A percentile compares a stretch with the other conserved stretches of the same genome.
phyloP scores from a whole-genome alignment of 2,329 filamentous ascomycete genomes.

The Orbilia quercus region DNA sequence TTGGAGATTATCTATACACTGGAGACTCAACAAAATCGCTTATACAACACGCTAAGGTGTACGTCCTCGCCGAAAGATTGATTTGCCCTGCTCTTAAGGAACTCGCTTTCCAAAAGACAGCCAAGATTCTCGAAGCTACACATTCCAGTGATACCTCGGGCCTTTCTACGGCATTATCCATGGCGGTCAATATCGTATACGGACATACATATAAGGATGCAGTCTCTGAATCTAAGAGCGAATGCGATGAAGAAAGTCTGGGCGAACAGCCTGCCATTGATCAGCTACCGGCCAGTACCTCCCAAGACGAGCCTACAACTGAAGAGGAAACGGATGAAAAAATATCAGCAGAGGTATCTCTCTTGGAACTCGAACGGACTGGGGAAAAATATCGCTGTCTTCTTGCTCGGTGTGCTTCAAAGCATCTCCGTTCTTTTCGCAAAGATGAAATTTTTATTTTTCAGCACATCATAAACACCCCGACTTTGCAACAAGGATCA shows the following conservation, averaged over 20 bases:
- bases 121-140: background rate
- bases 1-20: conserved; percentile 19
- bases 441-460: conserved; percentile 5
- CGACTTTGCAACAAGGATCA: conserved; percentile 28
- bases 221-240: no score
- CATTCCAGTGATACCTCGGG: background rate
- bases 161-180: conserved; percentile 2
- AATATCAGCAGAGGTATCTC: no score
- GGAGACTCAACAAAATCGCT: background rate
- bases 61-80: conserved; percentile 27
- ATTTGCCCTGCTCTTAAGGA: conserved; percentile 23
- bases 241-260: no score
- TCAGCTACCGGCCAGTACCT: no score
- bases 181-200: conserved; percentile 2
- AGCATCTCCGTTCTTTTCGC: conserved; percentile 4
- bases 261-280: no score
- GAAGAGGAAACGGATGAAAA: no score
- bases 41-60: conserved; percentile 20
- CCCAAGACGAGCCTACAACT: no score
- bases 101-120: conserved; percentile 18
- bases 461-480: conserved; percentile 3
- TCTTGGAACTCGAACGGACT: background rate
- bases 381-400: conserved; percentile 27
- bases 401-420: conserved; percentile 15
- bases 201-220: conserved; percentile 21